phyloP scores from a whole-genome alignment of 176 grass and related monocot genomes.

The Aechmea fasciata region DNA sequence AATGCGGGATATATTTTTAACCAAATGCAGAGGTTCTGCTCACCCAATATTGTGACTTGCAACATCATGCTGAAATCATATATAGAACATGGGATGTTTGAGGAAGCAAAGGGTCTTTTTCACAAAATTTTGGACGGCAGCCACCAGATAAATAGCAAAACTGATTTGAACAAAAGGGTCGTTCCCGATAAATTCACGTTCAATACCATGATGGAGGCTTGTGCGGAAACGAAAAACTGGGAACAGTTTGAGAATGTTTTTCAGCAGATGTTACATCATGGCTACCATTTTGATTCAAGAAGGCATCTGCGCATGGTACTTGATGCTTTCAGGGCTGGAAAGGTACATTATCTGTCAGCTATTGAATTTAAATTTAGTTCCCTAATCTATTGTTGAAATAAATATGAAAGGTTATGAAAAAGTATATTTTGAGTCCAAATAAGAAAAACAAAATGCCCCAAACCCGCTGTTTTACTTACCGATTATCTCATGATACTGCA shows the following conservation, averaged over 20 bases:
- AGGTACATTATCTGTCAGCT: constrained; percentile 42
- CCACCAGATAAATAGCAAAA: constrained; percentile 29
- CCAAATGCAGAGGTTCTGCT: constrained; percentile 74
- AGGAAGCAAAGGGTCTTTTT: constrained; percentile 62
- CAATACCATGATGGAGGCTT: constrained; percentile 87
- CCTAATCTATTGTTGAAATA: neutral
- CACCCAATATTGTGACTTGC: constrained; percentile 70
- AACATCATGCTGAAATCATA: constrained; percentile 93
- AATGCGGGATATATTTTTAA: constrained; percentile 77
- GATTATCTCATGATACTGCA: constrained; percentile 25
- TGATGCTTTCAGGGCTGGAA: constrained; percentile 67
- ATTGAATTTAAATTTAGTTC: constrained; percentile 11
- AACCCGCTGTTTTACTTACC: neutral
- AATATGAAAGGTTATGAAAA: too few relatives aligned
- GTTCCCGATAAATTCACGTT: constrained; percentile 86
- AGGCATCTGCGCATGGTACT: constrained; percentile 64
- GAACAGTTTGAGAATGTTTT: constrained; percentile 77
- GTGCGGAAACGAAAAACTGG: constrained; percentile 57
- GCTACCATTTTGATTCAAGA: constrained; percentile 56
- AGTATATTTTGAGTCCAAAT: too few relatives aligned
- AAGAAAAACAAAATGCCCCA: neutral
- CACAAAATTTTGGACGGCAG: constrained; percentile 49
- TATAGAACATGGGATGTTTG: constrained; percentile 53
- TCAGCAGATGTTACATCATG: constrained; percentile 48
- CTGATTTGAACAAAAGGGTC: constrained; percentile 30